These are phyloP conservation scores for Cladophialophora chaetospira DNA, from an alignment of 2,329 filamentous ascomycete genomes.

Conservation along the genomic window DNA sequence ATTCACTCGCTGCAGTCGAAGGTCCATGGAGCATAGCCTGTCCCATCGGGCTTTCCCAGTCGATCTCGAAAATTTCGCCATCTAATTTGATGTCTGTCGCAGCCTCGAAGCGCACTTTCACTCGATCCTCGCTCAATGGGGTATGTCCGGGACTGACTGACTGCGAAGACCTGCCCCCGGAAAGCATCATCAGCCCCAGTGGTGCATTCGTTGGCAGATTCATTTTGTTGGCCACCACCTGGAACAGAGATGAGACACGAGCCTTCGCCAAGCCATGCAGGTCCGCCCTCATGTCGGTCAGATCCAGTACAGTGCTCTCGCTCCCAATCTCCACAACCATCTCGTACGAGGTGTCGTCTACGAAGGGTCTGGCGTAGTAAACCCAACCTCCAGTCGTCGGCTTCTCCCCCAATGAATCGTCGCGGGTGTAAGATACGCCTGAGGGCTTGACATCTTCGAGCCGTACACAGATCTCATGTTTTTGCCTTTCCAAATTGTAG, in stretches of 20 bases:
- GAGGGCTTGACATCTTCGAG: conserved; percentile 88
- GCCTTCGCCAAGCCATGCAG: conserved; percentile 73
- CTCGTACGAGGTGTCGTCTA: conserved; percentile 73
- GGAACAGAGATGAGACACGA: conserved; percentile 71
- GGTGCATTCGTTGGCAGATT: conserved; percentile 63
- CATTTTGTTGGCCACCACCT: conserved; percentile 79
- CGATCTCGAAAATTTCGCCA: conserved; percentile 37
- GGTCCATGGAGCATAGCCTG: conserved; percentile 27
- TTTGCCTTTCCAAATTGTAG: conserved; percentile 69
- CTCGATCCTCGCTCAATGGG: conserved; percentile 68
- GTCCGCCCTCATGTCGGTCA: conserved; percentile 60
- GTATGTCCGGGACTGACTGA: conserved; percentile 69
- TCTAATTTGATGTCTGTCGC: conserved; percentile 48
- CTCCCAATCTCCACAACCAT: conserved; percentile 76
- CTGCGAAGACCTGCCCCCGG: conserved; percentile 63
- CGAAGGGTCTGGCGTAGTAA: conserved; percentile 79
- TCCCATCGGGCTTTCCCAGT: conserved; percentile 25
- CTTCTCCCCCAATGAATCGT: conserved; percentile 39
- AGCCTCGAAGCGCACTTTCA: conserved; percentile 64
- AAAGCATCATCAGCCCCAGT: conserved; percentile 65
- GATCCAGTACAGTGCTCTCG: conserved; percentile 63
- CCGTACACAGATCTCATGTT: conserved; percentile 75
- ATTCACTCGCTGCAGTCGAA: conserved; percentile 14
- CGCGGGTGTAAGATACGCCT: conserved; percentile 68
- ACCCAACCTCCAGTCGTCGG: conserved; percentile 57